These are phyloP conservation scores for Botrytis galanthina DNA, from an alignment of 2,329 filamentous ascomycete genomes.

Conservation along the genomic window DNA sequence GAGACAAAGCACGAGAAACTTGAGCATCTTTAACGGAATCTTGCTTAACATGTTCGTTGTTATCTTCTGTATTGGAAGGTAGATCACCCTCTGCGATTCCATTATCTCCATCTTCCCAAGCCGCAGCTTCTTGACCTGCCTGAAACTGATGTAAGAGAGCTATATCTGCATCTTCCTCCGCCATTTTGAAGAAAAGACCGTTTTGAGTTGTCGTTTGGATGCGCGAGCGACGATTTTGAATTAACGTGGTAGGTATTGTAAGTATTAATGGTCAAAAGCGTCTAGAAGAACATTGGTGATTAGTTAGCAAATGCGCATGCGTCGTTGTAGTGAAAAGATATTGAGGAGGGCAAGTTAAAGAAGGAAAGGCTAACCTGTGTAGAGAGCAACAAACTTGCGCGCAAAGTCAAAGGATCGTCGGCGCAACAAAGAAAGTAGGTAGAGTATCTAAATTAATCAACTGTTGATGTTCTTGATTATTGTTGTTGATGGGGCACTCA, in stretches of 20 bases:
- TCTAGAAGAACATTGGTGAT: neutral
- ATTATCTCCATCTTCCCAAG: slow-evolving; percentile 36
- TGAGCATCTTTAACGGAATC: slow-evolving; percentile 41
- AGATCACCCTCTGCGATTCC: slow-evolving; percentile 34
- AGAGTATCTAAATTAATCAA: neutral
- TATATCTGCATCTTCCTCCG: slow-evolving; percentile 41
- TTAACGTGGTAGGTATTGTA: neutral
- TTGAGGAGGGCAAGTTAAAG: neutral
- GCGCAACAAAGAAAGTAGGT: slow-evolving; percentile 13
- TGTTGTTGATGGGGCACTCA: neutral
- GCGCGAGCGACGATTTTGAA: neutral
- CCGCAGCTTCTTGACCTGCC: slow-evolving; percentile 37
- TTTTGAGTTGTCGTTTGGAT: slow-evolving; percentile 10
- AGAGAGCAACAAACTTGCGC: slow-evolving; percentile 3
- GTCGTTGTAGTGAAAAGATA: neutral
- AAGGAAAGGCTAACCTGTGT: neutral
- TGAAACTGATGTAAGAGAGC: slow-evolving; percentile 41
- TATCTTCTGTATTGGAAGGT: slow-evolving; percentile 40
- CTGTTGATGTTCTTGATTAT: neutral
- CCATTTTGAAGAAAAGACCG: slow-evolving; percentile 31
- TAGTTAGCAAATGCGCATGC: neutral
- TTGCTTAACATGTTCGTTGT: slow-evolving; percentile 40
- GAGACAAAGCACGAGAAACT: slow-evolving; percentile 40
- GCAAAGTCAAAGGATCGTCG: slow-evolving; percentile 3
- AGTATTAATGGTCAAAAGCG: neutral